These are phyloP conservation scores for Aechmea fasciata DNA, from an alignment of 176 grass and related monocot species.

Conservation along the genomic window DNA sequence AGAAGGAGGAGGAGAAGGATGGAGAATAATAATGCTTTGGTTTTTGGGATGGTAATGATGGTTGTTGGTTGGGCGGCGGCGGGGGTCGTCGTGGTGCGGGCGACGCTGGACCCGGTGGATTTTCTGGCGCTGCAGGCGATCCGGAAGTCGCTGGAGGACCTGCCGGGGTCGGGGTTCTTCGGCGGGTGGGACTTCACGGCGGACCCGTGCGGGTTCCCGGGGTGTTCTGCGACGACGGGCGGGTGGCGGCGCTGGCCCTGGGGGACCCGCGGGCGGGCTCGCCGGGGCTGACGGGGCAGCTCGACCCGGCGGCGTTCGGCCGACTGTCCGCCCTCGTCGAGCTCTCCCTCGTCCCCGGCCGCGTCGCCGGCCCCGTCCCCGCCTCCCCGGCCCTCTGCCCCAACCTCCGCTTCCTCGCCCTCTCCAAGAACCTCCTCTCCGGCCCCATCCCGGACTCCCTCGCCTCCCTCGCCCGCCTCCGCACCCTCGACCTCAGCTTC, in stretches of 20 bases:
- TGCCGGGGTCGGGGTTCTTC: slow-evolving; percentile 84
- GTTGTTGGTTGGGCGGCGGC: slow-evolving; percentile 2
- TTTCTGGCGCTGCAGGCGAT: slow-evolving; percentile 82
- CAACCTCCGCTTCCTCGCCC: slow-evolving; percentile 67
- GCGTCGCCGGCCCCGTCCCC: slow-evolving; percentile 57
- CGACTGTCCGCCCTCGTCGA: slow-evolving; percentile 55
- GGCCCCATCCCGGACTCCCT: slow-evolving; percentile 48
- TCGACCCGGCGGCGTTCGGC: slow-evolving; percentile 52
- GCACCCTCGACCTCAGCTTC: slow-evolving; percentile 90
- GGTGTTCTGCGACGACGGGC: slow-evolving; percentile 54
- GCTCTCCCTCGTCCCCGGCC: slow-evolving; percentile 77
- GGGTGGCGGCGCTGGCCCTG: slow-evolving; percentile 56
- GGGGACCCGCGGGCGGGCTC: slow-evolving; percentile 82
- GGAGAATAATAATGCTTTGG: neutral
- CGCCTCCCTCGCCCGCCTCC: slow-evolving; percentile 47
- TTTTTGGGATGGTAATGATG: neutral
- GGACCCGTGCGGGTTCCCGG: slow-evolving; percentile 74
- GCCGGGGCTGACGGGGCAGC: slow-evolving; percentile 51
- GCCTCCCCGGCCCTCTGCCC: slow-evolving; percentile 31
- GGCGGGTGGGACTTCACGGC: slow-evolving; percentile 78
- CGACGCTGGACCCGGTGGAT: slow-evolving; percentile 69
- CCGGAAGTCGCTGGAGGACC: slow-evolving; percentile 70
- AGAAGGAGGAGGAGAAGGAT: neutral
- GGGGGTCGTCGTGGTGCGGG: slow-evolving; percentile 13
- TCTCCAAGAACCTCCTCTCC: slow-evolving; percentile 90